Percentiles rank a stretch among this genome's conserved stretches.
phyloP scores from a whole-genome alignment of 1,284 basidiomycete species.

The Trametes hirsuta region DNA sequence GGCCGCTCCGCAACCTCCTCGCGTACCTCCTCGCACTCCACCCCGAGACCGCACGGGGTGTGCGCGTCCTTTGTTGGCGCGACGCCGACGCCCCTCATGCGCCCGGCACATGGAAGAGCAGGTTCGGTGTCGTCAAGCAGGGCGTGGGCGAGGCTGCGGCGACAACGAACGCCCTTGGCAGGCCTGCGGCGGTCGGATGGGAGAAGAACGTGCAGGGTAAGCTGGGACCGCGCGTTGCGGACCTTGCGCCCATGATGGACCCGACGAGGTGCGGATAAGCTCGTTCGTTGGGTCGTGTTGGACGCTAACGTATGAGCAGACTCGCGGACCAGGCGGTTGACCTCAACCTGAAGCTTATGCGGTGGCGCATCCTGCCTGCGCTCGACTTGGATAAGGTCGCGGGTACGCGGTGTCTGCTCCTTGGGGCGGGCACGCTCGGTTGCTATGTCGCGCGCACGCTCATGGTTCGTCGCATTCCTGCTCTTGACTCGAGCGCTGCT shows the following conservation, averaged over 20 bases:
- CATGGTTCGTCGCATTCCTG: slow-evolving; percentile 59
- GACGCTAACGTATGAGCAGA: slow-evolving; percentile 40
- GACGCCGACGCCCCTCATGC: slow-evolving; percentile 53
- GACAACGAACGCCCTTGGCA: not conserved
- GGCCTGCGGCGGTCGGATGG: slow-evolving; percentile 86
- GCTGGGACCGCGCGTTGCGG: slow-evolving; percentile 86
- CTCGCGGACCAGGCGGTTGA: slow-evolving; percentile 96
- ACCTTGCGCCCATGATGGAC: slow-evolving; percentile 96
- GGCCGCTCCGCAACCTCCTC: slow-evolving; percentile 93
- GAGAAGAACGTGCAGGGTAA: slow-evolving; percentile 89
- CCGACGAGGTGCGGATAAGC: slow-evolving; percentile 59
- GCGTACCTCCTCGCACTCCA: slow-evolving; percentile 72
- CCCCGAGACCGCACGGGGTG: slow-evolving; percentile 42
- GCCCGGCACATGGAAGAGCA: slow-evolving; percentile 57
- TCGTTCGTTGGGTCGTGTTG: not conserved
- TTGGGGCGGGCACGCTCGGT: slow-evolving; percentile 95
- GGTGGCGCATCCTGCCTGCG: slow-evolving; percentile 92
- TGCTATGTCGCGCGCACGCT: slow-evolving; percentile 93
- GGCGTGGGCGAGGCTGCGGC: slow-evolving; percentile 27
- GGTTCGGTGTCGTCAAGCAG: slow-evolving; percentile 54
- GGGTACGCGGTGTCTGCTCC: slow-evolving; percentile 78
- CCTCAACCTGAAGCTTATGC: slow-evolving; percentile 96
- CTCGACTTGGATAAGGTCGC: slow-evolving; percentile 90
- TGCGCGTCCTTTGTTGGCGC: slow-evolving; percentile 81
- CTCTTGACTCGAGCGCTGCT: not conserved